Conservation (phyloP, 768 basidiomycete species). For the Phaffia tasmanica region DNA sequence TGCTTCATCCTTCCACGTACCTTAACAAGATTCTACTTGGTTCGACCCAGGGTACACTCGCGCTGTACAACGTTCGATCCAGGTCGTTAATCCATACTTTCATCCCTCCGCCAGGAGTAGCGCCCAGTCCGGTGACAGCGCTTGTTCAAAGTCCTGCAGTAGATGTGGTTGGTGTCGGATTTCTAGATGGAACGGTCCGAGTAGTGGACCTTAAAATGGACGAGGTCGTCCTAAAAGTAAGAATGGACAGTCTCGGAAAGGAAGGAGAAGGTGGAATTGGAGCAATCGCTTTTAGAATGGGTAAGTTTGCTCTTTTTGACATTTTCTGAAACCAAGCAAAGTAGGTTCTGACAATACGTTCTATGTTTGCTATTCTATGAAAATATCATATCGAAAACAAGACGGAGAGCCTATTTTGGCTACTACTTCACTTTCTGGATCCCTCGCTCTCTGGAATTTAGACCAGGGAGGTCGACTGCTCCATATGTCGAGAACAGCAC, state of each 20-base stretch:
- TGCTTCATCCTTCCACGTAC: conserved; percentile 91
- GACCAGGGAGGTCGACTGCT: conserved; percentile 67
- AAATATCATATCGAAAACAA: conserved; percentile 31
- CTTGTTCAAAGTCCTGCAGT: conserved; percentile 87
- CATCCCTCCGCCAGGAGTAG: conserved; percentile 41
- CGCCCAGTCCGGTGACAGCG: conserved; percentile 53
- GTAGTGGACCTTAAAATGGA: conserved; percentile 84
- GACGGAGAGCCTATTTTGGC: conserved; percentile 83
- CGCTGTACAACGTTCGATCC: conserved; percentile 88
- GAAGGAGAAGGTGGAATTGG: conserved; percentile 52
- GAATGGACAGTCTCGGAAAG: conserved; percentile 44
- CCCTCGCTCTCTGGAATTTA: conserved; percentile 88
- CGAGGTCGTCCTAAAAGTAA: conserved; percentile 75
- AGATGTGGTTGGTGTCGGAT: conserved; percentile 89
- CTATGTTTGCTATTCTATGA: no score
- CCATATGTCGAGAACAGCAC: conserved; percentile 76
- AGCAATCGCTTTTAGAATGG: conserved; percentile 73
- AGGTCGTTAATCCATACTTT: conserved; percentile 77
- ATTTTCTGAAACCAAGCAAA: not conserved
- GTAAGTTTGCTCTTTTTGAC: conserved; percentile 42
- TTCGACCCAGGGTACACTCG: conserved; percentile 65
- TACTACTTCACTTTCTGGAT: conserved; percentile 71
- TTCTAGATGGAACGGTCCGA: conserved; percentile 71
- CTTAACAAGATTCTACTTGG: conserved; percentile 86
- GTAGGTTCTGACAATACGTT: no score